These are phyloP conservation scores for Coemansia sp. DNA, from an alignment of 371 early-diverging fungal species.

Conservation along the genomic window DNA sequence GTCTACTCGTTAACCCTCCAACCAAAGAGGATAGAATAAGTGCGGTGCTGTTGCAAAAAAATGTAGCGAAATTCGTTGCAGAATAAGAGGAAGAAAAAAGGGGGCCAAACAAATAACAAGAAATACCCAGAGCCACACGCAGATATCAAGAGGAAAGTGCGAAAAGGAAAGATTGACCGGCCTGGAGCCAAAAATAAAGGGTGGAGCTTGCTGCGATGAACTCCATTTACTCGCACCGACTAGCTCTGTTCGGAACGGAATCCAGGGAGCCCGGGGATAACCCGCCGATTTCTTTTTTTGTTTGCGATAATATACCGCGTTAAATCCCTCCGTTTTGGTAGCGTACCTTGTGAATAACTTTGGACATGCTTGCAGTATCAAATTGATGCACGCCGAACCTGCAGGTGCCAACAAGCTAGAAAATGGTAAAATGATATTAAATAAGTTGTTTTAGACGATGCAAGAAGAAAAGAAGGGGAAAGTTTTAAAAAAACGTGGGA, in stretches of 20 bases:
- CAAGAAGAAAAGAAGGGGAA: no score
- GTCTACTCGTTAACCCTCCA: background rate
- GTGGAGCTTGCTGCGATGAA: background rate
- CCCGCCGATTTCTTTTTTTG: background rate
- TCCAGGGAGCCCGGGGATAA: background rate
- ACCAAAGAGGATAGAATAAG: background rate
- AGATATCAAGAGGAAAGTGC: background rate
- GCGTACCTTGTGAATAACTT: conserved; percentile 1
- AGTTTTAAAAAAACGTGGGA: no score
- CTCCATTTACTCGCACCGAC: background rate
- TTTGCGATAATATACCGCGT: background rate
- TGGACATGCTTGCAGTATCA: background rate
- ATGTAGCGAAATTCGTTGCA: background rate
- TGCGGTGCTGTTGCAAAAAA: background rate
- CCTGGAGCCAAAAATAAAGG: background rate
- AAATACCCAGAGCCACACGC: background rate
- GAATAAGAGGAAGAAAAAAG: background rate
- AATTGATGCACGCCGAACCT: background rate
- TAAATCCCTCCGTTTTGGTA: background rate
- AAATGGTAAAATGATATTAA: background rate
- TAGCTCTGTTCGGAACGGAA: background rate
- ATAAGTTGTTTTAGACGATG: background rate
- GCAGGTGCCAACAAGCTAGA: background rate
- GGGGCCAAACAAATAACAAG: background rate
- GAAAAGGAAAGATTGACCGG: background rate